Base-by-base conservation (phyloP, 2,329 filamentous ascomycete species). In the Sclerotinia sclerotiorum region DNA sequence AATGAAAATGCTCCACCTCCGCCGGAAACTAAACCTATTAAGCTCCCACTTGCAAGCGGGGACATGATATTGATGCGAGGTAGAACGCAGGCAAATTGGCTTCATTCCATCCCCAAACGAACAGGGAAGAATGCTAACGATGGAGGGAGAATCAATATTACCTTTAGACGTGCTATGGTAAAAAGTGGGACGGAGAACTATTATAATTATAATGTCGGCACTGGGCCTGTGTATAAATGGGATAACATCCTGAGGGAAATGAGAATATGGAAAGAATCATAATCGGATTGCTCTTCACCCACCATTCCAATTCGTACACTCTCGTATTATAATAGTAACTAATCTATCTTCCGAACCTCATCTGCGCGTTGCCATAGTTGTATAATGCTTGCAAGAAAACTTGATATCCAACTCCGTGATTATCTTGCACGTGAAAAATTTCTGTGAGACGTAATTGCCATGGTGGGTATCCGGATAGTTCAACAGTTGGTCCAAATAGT, bases 401-500 rank as follows among this genome's bases (percentile, higher is more conserved):
- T 77, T 97, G 94, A 79, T 99, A 99, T 56, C 93, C 93, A 24
- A 99, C 94, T 1, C 88, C 88, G 71, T 90, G 86, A 78, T 93
- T 93, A 77, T 94, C 91, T 68, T 85, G 85, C 17, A 91, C 82
- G 75, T 88, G 87, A 78, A 94, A 97, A 69, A 99, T 97, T 83
- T 99, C 95, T 0, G 94, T 97, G 77, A 99, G 82, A 55, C 95
- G 87, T 70, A 98, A 86, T 80, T 97, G 95, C 95, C 95, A 99
- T 0, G 95, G 95, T 13, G 95, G 95, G 78, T 98, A 99, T 13
- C 95, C 93, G 66, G 93, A 89, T 56, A 99, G 81, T 77, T 93
- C 89, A 66, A 98, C 88, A 62, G 88, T 87, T 5, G 94, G 92
- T 1, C 90, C 88, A 78, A 99, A 99, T 11, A 97, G 82, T 67